phyloP scores from a whole-genome alignment of 306 rosid genomes.

The Prunus davidiana region DNA sequence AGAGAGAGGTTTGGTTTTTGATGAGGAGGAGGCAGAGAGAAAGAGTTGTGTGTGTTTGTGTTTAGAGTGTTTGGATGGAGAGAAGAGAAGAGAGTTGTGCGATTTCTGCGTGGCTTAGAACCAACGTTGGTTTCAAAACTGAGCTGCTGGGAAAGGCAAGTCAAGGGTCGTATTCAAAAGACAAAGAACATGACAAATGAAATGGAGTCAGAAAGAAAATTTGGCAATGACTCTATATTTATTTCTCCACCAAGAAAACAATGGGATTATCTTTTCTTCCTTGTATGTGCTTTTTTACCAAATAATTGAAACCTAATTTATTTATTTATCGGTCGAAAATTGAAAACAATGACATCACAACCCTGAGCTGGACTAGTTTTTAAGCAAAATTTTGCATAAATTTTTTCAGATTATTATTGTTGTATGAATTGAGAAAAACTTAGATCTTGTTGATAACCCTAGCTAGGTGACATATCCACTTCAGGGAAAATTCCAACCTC shows the following conservation, averaged over 20 bases:
- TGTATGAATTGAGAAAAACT: background rate
- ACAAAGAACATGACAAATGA: background rate
- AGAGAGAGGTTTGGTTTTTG: background rate
- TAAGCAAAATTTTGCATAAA: background rate
- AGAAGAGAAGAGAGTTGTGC: conserved; percentile 10
- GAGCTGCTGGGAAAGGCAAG: conserved; percentile 9
- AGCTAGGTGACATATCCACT: no score
- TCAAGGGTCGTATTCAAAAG: conserved; percentile 23
- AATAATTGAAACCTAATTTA: background rate
- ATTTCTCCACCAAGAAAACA: background rate
- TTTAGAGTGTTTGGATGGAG: background rate
- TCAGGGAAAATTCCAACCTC: no score
- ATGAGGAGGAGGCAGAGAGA: background rate
- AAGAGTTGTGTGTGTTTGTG: background rate
- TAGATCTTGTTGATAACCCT: no score
- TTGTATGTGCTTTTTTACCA: background rate
- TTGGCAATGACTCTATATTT: background rate
- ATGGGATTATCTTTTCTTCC: background rate
- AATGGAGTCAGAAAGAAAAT: background rate
- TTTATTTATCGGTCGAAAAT: no score
- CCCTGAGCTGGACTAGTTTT: conserved; percentile 4
- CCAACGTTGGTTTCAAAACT: conserved; percentile 30
- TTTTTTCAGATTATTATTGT: no score
- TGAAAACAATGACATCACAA: background rate
- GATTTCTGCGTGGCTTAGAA: conserved; percentile 33